Percentiles rank a stretch among this genome's conserved stretches.
Evolutionary conservation across 2,329 filamentous ascomycete species (phyloP).

Genomic region (Sporothrix variecibatus): DNA sequence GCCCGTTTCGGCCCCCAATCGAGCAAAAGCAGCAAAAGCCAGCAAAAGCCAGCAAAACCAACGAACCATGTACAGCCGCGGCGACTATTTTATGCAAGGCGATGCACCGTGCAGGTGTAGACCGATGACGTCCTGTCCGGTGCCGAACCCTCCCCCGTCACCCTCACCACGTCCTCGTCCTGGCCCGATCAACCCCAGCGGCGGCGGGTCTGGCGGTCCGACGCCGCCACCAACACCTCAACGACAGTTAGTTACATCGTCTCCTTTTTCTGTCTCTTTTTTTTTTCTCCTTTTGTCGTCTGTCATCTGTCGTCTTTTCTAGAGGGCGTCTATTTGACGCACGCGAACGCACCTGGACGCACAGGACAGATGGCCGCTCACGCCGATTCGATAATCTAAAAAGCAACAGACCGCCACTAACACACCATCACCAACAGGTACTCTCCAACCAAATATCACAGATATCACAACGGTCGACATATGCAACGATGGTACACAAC

Average conservation of each 20-base stretch:
- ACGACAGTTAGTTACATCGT: not conserved
- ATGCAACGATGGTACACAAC: not conserved
- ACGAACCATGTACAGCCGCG: slow-evolving; percentile 10
- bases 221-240: slow-evolving; percentile 30
- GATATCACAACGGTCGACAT: not conserved
- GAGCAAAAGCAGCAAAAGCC: not conserved
- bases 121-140: not conserved
- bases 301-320: not conserved
- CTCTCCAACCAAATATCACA: not conserved
- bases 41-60: not conserved
- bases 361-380: not conserved
- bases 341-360: not conserved
- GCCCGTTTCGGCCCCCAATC: not conserved
- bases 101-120: not conserved
- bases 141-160: slow-evolving; percentile 27
- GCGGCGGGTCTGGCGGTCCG: slow-evolving; percentile 29
- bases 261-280: not conserved
- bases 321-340: not conserved
- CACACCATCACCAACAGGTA: not conserved
- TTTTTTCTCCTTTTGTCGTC: too few relatives aligned
- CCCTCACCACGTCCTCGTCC: slow-evolving; percentile 27
- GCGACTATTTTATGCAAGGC: slow-evolving; percentile 11
- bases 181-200: slow-evolving; percentile 27
- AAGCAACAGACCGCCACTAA: not conserved
- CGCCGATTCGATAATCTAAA: not conserved